Evolutionary conservation across 768 basidiomycete species (phyloP), one percentile per base, ranked within the genome.

Genomic region (Phallus indusiatus): DNA sequence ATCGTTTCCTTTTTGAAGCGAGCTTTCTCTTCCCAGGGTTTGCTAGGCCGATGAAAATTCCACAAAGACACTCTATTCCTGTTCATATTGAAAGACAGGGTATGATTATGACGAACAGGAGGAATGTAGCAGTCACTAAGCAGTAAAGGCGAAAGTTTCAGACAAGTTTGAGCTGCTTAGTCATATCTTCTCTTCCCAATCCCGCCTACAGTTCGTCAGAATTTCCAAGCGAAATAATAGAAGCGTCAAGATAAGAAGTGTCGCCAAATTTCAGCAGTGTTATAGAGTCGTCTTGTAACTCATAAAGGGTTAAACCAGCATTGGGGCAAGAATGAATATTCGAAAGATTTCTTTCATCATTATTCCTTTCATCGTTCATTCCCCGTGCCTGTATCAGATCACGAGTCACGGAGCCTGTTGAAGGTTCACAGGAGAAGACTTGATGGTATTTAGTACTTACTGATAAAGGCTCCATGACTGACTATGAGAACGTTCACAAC

Each of bases 391-490:
- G 12, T 12, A 42, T 4, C 12, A 42, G 42, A 42, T 42, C 4
- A 12, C 73, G 72, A 59, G 85, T 72, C 56, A 90, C 73, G 28
- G 74, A 72, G 18, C 71, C 70, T 61, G 18, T 47, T 17, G 10
- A 54, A 33, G 28, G 36, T n/a, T 17, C 28, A 28, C 7, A 28
- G 28, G 28, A 28, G 53, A n/a, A 60, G 53, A 17, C 10, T 11
- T 47, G 5, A 56, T 9, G 21, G 28, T 28, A 4, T 36, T 17
- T 20, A 28, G 20, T 51, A 51, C 56, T 20, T 59, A 47, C 57
- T 33, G 60, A 90, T 86, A 64, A 80, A 76, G 0, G 80, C 86
- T 1, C 86, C 86, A 58, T 91, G 88, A 47, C 82, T 80, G 60
- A 81, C 79, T 12, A 84, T 77, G 33, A 91, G 74, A 49, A 88